phyloP scores from a whole-genome alignment of 1,139 yeast genomes.

The Saccharomyces hybrid region DNA sequence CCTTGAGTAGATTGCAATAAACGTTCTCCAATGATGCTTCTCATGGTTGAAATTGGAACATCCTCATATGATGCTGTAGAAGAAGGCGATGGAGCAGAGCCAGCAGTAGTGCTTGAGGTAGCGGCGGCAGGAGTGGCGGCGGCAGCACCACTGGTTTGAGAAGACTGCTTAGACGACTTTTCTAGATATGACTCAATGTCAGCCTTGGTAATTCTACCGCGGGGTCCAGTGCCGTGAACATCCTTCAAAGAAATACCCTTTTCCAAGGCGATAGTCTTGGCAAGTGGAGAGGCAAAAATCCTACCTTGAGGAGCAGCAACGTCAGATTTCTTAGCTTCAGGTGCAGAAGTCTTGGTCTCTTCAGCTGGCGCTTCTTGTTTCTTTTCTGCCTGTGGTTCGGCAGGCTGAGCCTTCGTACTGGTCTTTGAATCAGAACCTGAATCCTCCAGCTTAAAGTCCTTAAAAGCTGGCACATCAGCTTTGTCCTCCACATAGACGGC shows the following conservation, averaged over 20 bases:
- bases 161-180: conserved; percentile 19
- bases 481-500: conserved; percentile 93
- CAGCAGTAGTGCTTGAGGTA: background rate
- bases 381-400: conserved; percentile 15
- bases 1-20: conserved; percentile 76
- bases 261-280: conserved; percentile 89
- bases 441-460: conserved; percentile 80
- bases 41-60: conserved; percentile 82
- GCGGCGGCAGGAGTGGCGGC: conserved; percentile 43
- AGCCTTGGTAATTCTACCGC: conserved; percentile 85
- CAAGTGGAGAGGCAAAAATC: conserved; percentile 91
- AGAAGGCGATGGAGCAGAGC: conserved; percentile 43
- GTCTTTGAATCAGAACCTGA: conserved; percentile 35
- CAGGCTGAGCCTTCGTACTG: background rate
- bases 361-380: conserved; percentile 7
- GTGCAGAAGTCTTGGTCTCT: background rate
- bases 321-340: conserved; percentile 6
- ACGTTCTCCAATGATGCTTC: conserved; percentile 89
- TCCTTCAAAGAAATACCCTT: conserved; percentile 82
- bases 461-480: conserved; percentile 80
- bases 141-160: conserved; percentile 33
- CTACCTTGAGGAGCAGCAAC: conserved; percentile 45
- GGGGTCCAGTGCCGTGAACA: conserved; percentile 89
- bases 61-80: conserved; percentile 63
- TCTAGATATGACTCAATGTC: conserved; percentile 70